Evolutionary conservation across 257 asterid genomes (phyloP).

Genomic region (Solanum gracilifrons): DNA sequence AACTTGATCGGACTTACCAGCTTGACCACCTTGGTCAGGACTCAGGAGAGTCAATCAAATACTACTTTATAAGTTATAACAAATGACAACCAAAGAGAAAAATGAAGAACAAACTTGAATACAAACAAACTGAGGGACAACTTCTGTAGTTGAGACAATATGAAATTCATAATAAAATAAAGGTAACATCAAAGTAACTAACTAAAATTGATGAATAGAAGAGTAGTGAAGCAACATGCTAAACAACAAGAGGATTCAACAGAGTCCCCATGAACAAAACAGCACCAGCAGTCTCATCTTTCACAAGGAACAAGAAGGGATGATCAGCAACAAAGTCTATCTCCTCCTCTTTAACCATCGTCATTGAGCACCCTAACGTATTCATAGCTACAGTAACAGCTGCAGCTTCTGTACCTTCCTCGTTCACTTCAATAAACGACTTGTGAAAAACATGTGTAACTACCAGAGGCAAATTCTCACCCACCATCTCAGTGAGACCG

Average conservation of each 20-base stretch:
- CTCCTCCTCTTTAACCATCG: neutral
- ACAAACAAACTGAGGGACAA: neutral
- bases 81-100: neutral
- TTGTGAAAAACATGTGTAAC: slow-evolving; percentile 10
- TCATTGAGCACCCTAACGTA: rapidly evolving
- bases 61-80: neutral
- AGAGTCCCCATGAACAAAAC: slow-evolving; percentile 18
- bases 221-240: neutral
- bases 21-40: neutral
- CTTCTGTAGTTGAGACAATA: neutral
- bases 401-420: slow-evolving; percentile 11
- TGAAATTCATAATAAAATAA: neutral
- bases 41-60: neutral
- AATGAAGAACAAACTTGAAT: neutral
- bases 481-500: slow-evolving; percentile 18
- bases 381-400: slow-evolving; percentile 7
- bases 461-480: neutral
- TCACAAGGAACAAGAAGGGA: slow-evolving; percentile 2
- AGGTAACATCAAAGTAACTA: neutral
- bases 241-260: slow-evolving; percentile 10
- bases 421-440: neutral
- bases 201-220: slow-evolving; percentile 4
- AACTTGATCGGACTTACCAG: too few species aligned
- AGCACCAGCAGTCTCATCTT: slow-evolving; percentile 17
- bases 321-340: neutral